Evolutionary conservation across 2,329 filamentous ascomycete genomes (phyloP).

Genomic region (Phialophora expanda): DNA sequence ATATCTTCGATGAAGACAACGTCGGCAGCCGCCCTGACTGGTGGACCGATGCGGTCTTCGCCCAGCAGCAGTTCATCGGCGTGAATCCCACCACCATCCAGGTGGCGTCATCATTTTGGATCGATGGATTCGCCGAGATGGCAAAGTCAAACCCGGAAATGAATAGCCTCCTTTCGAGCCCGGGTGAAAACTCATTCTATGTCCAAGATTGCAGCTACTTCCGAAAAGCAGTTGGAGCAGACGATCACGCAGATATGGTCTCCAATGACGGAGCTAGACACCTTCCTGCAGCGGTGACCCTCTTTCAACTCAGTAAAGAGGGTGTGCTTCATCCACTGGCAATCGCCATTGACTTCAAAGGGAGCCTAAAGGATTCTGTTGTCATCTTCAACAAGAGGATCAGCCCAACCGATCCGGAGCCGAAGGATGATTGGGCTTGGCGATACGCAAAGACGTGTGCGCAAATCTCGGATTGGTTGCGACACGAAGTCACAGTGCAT

Average conservation of each 20-base stretch:
- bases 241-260: slow-evolving; percentile 40
- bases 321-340: slow-evolving; percentile 57
- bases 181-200: slow-evolving; percentile 43
- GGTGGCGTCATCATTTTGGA: slow-evolving; percentile 46
- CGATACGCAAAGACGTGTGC: slow-evolving; percentile 59
- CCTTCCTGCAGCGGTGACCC: slow-evolving; percentile 50
- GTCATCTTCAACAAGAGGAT: slow-evolving; percentile 57
- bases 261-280: slow-evolving; percentile 44
- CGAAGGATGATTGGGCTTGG: slow-evolving; percentile 58
- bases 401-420: slow-evolving; percentile 41
- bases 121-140: slow-evolving; percentile 46
- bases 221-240: slow-evolving; percentile 46
- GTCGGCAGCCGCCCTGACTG: slow-evolving; percentile 46
- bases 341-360: slow-evolving; percentile 56
- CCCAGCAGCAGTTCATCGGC: slow-evolving; percentile 54
- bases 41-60: slow-evolving; percentile 53
- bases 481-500: slow-evolving; percentile 56
- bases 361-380: slow-evolving; percentile 49
- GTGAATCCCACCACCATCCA: slow-evolving; percentile 56
- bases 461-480: slow-evolving; percentile 56
- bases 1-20: slow-evolving; percentile 44
- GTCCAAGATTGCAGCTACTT: slow-evolving; percentile 55
- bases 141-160: slow-evolving; percentile 45
- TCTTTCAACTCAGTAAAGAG: slow-evolving; percentile 53
- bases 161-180: slow-evolving; percentile 43